phyloP scores from a whole-genome alignment of 2,329 filamentous ascomycete genomes.

The Penicillium oxalicum region DNA sequence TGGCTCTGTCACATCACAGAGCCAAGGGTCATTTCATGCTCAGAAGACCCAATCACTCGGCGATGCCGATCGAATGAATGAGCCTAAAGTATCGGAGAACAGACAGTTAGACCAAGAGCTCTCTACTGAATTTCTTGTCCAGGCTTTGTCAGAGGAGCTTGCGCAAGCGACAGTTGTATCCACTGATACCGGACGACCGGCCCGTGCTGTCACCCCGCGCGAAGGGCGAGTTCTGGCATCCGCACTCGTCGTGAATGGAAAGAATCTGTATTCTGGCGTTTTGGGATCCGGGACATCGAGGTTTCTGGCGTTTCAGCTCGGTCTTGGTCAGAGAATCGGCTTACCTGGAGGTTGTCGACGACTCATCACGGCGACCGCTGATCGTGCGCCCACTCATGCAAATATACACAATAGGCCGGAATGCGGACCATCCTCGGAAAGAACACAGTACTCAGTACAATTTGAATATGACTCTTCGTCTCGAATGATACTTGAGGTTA shows the following conservation, averaged over 20 bases:
- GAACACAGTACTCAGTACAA: slow-evolving; percentile 19
- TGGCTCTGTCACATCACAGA: slow-evolving; percentile 7
- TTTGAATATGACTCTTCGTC: slow-evolving; percentile 24
- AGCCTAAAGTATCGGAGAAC: slow-evolving; percentile 5
- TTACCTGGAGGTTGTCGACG: slow-evolving; percentile 20
- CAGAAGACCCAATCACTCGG: background rate
- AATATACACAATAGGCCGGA: background rate
- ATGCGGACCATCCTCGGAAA: background rate
- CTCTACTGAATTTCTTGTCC: slow-evolving; percentile 29
- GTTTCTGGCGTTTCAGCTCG: slow-evolving; percentile 32
- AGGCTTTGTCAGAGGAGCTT: slow-evolving; percentile 29
- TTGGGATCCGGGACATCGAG: slow-evolving; percentile 19
- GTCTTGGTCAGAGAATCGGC: slow-evolving; percentile 33
- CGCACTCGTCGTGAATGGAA: slow-evolving; percentile 28
- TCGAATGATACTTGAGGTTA: slow-evolving; percentile 24
- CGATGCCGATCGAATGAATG: background rate
- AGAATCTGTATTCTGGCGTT: slow-evolving; percentile 24
- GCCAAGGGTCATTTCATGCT: background rate
- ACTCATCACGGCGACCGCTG: slow-evolving; percentile 24
- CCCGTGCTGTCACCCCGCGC: slow-evolving; percentile 20
- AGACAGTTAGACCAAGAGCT: slow-evolving; percentile 8
- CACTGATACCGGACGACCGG: slow-evolving; percentile 24
- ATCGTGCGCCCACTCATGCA: slow-evolving; percentile 4
- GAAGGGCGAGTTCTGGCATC: slow-evolving; percentile 31
- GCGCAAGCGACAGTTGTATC: slow-evolving; percentile 25